A percentile compares a stretch with the other conserved stretches of the same genome.
phyloP scores from a whole-genome alignment of 2,329 filamentous ascomycete genomes.

The Hortaea sp. region DNA sequence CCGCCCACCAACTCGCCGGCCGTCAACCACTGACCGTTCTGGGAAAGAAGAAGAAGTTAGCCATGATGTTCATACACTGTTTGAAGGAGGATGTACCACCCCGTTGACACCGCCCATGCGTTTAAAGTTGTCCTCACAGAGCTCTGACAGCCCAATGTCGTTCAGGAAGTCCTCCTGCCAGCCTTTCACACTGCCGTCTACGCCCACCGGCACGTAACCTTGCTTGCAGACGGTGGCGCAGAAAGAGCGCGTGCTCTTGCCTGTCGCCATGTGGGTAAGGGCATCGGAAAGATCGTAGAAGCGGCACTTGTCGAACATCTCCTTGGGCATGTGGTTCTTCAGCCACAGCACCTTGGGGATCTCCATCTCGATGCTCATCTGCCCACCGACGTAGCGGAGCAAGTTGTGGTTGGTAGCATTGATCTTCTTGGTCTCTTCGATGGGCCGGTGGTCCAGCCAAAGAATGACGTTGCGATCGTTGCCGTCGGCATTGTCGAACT shows the following conservation, averaged over 20 bases:
- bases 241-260: constrained; percentile 82
- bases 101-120: constrained; percentile 89
- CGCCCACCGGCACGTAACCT: constrained; percentile 89
- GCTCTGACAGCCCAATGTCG: constrained; percentile 74
- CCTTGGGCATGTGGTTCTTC: constrained; percentile 93
- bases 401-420: constrained; percentile 88
- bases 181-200: constrained; percentile 92
- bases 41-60: constrained; percentile 22
- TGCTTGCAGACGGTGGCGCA: constrained; percentile 97
- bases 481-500: constrained; percentile 64
- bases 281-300: constrained; percentile 94
- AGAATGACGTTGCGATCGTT: constrained; percentile 92
- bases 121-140: constrained; percentile 79
- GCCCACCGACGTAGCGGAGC: constrained; percentile 89
- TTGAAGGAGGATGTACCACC: constrained; percentile 53
- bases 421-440: constrained; percentile 84
- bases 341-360: constrained; percentile 97
- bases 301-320: constrained; percentile 85
- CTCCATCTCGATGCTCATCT: constrained; percentile 99
- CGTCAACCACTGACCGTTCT: constrained; percentile 88
- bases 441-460: constrained; percentile 91
- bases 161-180: constrained; percentile 95
- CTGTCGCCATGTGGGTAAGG: constrained; percentile 87
- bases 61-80: constrained; percentile 4
- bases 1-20: constrained; percentile 84